Evolutionary conservation across 805 yeast genomes (phyloP).

Genomic region (Barnettozyma populi): DNA sequence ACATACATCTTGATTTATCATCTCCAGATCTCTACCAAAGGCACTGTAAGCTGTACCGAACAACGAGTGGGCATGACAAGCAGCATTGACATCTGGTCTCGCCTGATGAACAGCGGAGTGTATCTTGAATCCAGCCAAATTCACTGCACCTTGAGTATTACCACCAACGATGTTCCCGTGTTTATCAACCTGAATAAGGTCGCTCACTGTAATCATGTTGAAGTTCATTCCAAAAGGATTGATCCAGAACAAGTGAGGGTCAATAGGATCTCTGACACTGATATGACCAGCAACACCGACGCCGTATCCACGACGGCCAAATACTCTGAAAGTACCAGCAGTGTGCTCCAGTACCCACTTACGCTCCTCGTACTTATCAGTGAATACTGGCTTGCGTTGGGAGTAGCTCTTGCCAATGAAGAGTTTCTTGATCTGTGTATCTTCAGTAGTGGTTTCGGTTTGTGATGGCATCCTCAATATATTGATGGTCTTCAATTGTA

Average conservation of each 20-base stretch:
- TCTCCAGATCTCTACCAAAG: slow-evolving; percentile 63
- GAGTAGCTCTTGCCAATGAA: background rate
- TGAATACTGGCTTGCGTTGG: slow-evolving; percentile 26
- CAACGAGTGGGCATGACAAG: slow-evolving; percentile 64
- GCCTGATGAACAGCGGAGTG: slow-evolving; percentile 64
- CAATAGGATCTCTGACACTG: slow-evolving; percentile 76
- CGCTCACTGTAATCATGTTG: slow-evolving; percentile 50
- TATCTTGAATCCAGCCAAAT: slow-evolving; percentile 66
- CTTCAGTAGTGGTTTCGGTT: background rate
- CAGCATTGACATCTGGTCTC: slow-evolving; percentile 66
- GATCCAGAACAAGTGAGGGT: slow-evolving; percentile 81
- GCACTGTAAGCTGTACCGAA: slow-evolving; percentile 62
- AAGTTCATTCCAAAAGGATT: slow-evolving; percentile 81
- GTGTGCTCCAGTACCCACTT: slow-evolving; percentile 60
- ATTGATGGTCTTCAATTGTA: background rate
- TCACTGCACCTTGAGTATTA: slow-evolving; percentile 46
- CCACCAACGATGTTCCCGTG: slow-evolving; percentile 59
- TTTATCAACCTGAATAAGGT: slow-evolving; percentile 59
- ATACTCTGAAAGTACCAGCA: slow-evolving; percentile 82
- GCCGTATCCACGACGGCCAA: slow-evolving; percentile 75
- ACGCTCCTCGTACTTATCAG: slow-evolving; percentile 43
- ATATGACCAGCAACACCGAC: slow-evolving; percentile 90
- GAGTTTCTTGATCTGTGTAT: background rate
- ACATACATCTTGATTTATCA: slow-evolving; percentile 78
- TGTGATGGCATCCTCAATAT: background rate